Evolutionary conservation across 768 basidiomycete species (phyloP).

Genomic region (Collybiopsis confluens): DNA sequence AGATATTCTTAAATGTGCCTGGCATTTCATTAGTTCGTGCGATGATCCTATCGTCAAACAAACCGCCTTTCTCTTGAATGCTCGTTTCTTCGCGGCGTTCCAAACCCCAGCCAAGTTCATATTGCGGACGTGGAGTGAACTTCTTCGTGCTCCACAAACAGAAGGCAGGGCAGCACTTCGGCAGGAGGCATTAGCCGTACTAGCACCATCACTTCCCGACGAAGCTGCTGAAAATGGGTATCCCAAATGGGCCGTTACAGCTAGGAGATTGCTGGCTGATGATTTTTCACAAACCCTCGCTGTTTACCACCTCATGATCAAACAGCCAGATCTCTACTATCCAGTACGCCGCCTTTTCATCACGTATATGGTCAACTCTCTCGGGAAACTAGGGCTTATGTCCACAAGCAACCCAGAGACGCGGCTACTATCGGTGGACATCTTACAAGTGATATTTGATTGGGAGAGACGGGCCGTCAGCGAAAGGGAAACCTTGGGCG

Average conservation of each 20-base stretch:
- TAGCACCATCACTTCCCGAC: slow-evolving; percentile 77
- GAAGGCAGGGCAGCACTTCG: slow-evolving; percentile 77
- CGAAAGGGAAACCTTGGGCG: slow-evolving; percentile 13
- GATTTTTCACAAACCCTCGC: slow-evolving; percentile 72
- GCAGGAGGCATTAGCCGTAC: slow-evolving; percentile 78
- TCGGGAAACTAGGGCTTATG: slow-evolving; percentile 84
- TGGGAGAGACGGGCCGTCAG: slow-evolving; percentile 78
- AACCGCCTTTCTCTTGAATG: slow-evolving; percentile 84
- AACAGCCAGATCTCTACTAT: slow-evolving; percentile 89
- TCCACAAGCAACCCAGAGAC: slow-evolving; percentile 70
- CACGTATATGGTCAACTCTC: slow-evolving; percentile 86
- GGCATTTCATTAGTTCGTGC: slow-evolving; percentile 72
- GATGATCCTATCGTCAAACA: slow-evolving; percentile 93
- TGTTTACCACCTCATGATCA: slow-evolving; percentile 90
- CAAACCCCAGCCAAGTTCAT: slow-evolving; percentile 91
- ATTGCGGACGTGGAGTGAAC: slow-evolving; percentile 82
- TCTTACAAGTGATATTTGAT: slow-evolving; percentile 85
- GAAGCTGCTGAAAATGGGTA: slow-evolving; percentile 54
- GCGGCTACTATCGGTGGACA: slow-evolving; percentile 83
- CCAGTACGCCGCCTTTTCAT: slow-evolving; percentile 90
- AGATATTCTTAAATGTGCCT: slow-evolving; percentile 90
- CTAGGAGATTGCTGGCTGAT: slow-evolving; percentile 81
- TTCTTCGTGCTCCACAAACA: slow-evolving; percentile 72
- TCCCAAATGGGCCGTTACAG: slow-evolving; percentile 82
- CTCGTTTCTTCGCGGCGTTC: slow-evolving; percentile 87